Evolutionary conservation across 1,284 basidiomycete genomes (phyloP).

Genomic region (Trichosporon asahii): DNA sequence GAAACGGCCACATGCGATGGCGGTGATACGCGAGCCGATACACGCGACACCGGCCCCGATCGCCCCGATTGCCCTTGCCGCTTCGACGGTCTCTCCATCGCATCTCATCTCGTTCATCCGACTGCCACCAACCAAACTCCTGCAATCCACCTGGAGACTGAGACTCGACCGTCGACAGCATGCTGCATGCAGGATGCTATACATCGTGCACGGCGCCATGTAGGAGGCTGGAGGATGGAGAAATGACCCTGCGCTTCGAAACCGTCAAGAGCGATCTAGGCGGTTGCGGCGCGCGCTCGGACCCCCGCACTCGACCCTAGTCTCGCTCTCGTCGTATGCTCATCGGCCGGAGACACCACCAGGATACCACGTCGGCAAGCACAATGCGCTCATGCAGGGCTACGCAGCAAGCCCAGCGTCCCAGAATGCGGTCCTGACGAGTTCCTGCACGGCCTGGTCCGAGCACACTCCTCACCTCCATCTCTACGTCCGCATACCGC

Average conservation of each 20-base stretch:
- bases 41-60: background rate
- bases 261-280: background rate
- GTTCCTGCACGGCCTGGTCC: background rate
- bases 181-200: background rate
- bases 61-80: background rate
- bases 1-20: background rate
- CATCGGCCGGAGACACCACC: background rate
- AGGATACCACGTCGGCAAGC: background rate
- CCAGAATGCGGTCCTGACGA: background rate
- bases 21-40: background rate
- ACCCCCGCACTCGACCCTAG: background rate
- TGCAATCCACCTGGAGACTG: background rate
- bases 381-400: too few relatives aligned
- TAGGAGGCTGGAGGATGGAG: background rate
- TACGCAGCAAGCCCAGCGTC: too few relatives aligned
- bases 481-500: background rate
- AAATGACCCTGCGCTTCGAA: background rate
- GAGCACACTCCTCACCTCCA: background rate
- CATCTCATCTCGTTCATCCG: background rate
- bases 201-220: background rate
- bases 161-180: background rate
- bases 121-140: background rate
- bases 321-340: background rate
- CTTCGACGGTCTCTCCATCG: background rate
- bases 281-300: conserved; percentile 5